These are phyloP conservation scores for Populus hybrid DNA, from an alignment of 441 rosid genomes.

Conservation along the genomic window DNA sequence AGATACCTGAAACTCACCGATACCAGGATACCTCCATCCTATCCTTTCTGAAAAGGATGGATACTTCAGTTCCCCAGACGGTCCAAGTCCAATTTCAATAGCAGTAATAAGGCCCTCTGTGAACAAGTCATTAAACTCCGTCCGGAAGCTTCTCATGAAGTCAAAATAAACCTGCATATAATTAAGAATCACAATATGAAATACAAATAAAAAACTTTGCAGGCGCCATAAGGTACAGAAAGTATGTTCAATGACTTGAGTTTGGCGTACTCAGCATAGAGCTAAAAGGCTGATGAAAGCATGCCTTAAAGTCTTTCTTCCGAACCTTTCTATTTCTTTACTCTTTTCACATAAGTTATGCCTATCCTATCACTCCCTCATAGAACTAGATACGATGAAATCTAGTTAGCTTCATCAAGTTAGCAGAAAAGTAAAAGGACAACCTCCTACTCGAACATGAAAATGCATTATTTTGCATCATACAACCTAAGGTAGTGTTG, in stretches of 20 bases:
- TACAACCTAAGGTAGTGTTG: background rate
- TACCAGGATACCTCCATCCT: conserved; percentile 99
- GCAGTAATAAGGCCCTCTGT: conserved; percentile 62
- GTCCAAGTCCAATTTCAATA: conserved; percentile 91
- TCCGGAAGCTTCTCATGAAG: conserved; percentile 93
- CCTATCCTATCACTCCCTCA: background rate
- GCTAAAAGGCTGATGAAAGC: background rate
- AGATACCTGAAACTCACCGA: conserved; percentile 97
- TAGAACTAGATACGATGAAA: background rate
- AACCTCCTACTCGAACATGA: background rate
- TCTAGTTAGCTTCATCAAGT: background rate
- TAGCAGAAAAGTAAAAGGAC: background rate
- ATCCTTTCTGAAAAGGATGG: conserved; percentile 93
- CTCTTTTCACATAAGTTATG: background rate
- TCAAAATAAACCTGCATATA: conserved; percentile 87
- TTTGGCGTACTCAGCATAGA: background rate
- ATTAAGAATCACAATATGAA: conserved; percentile 14
- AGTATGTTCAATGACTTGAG: background rate
- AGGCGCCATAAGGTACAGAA: background rate
- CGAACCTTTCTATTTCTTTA: background rate
- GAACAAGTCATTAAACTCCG: conserved; percentile 78
- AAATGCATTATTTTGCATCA: background rate
- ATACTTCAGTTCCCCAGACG: conserved; percentile 89
- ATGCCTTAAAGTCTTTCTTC: background rate
- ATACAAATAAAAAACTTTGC: conserved; percentile 3